Base-by-base conservation (phyloP, 441 rosid genomes). In the Corymbia calophylla region DNA sequence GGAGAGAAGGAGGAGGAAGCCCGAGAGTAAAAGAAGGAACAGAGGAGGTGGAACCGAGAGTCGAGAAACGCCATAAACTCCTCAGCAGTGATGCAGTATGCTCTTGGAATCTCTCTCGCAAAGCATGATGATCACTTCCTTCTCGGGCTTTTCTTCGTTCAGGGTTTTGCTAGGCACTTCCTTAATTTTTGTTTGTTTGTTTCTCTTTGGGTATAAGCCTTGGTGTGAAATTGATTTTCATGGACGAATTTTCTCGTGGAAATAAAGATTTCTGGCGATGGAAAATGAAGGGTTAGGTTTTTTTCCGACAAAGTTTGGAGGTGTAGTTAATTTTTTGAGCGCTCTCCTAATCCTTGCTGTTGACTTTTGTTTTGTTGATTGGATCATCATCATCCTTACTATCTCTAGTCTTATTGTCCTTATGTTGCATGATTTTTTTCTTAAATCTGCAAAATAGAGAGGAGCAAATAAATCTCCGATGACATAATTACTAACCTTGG, bases 1-100 rank as follows among this genome's bases (percentile, higher is more conserved):
- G 62, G 0, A 25, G 62, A 56, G 62, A 56, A 56, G 60, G 4
- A 1, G 60, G 0, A 56, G 62, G 0, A 56, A 0, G 62, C 62
- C 6, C 62, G 23, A 12, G 29, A 56, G 62, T 56, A 1, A 56
- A 23, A 56, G 62, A 56, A 56, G 62, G 62, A 56, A 56, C 62
- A 27, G 4, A 56, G 62, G 6, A 56, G 62, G 23, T 56, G 5
- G 29, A 56, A 56, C 29, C 29, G 62, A 56, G 62, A 56, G 62
- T 39, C 27, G 62, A 56, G 29, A 56, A 27, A 56, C 21, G 23
- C 60, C 60, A 56, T 56, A 56, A 56, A 56, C 23, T 56, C 60
- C 60, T 56, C 23, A 56, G 27, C 60, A 56, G 23, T 56, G 60
- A 0, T 56, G 60, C 60, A 21, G 60, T 4, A 56, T 21, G 27